Conservation (phyloP, 345 rosid species). For the Excoecaria agallocha region DNA sequence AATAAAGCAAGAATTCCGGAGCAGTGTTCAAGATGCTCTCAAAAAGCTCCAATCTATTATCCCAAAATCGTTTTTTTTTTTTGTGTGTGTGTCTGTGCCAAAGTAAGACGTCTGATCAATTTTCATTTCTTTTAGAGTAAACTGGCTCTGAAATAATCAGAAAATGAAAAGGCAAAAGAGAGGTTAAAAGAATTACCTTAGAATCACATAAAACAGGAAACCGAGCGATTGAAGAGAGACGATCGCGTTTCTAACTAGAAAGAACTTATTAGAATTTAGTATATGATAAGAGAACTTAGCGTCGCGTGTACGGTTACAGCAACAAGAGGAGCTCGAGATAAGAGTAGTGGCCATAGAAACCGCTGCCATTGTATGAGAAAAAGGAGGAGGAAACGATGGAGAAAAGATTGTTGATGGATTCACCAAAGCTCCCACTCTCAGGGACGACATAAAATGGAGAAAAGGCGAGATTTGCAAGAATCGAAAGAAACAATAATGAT, state of each 20-base stretch:
- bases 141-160: not conserved
- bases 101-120: no score
- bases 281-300: slow-evolving; percentile 5
- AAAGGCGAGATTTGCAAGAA: not conserved
- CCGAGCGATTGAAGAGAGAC: slow-evolving; percentile 17
- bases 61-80: no score
- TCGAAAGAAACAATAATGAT: not conserved
- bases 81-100: no score
- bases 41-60: no score
- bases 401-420: not conserved
- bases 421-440: not conserved
- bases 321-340: not conserved
- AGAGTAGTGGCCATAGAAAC: slow-evolving; percentile 1
- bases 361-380: slow-evolving; percentile 14
- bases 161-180: not conserved
- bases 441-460: not conserved
- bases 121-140: no score
- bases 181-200: slow-evolving; percentile 29
- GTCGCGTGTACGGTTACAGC: not conserved
- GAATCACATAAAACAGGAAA: slow-evolving; percentile 37
- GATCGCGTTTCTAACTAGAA: not conserved
- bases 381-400: not conserved
- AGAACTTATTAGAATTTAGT: not conserved
- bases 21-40: no score
- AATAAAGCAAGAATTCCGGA: not conserved